Conservation (phyloP, 345 rosid genomes). For the Eucalyptus decipiens region DNA sequence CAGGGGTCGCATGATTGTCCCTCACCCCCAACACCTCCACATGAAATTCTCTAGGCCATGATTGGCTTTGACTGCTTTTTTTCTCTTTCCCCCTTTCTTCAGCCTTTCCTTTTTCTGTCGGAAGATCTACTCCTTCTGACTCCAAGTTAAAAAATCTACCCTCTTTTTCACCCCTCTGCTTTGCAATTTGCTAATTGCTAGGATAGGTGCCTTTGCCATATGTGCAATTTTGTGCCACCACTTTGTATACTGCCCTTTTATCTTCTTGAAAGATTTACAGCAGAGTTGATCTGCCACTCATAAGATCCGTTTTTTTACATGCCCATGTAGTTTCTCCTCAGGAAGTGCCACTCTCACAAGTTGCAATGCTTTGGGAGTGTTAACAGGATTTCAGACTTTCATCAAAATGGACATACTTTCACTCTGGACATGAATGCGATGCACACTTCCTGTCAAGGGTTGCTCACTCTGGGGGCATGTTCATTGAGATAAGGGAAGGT, state of each 20-base stretch:
- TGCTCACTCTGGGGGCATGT: neutral
- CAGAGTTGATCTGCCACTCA: neutral
- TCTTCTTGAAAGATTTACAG: neutral
- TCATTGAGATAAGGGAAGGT: neutral
- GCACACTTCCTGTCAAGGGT: neutral
- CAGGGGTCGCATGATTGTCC: slow-evolving; percentile 7
- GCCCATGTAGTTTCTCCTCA: neutral
- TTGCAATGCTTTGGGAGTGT: neutral
- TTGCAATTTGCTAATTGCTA: slow-evolving; percentile 1
- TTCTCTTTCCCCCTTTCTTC: neutral
- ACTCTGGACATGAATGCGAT: neutral
- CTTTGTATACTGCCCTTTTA: neutral
- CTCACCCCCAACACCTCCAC: slow-evolving; percentile 48
- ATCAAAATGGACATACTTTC: neutral
- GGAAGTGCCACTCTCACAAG: neutral
- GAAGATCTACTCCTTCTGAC: slow-evolving; percentile 31
- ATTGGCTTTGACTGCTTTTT: slow-evolving; percentile 89
- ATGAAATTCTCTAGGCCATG: slow-evolving; percentile 58
- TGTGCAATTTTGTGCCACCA: neutral
- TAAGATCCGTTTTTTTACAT: neutral
- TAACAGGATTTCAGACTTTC: neutral
- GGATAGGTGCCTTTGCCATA: neutral
- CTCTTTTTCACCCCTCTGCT: neutral
- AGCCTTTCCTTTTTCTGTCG: neutral
- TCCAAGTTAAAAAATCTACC: neutral